Evolutionary conservation across 768 basidiomycete species (phyloP).

Genomic region (Rhodocollybia butyracea): DNA sequence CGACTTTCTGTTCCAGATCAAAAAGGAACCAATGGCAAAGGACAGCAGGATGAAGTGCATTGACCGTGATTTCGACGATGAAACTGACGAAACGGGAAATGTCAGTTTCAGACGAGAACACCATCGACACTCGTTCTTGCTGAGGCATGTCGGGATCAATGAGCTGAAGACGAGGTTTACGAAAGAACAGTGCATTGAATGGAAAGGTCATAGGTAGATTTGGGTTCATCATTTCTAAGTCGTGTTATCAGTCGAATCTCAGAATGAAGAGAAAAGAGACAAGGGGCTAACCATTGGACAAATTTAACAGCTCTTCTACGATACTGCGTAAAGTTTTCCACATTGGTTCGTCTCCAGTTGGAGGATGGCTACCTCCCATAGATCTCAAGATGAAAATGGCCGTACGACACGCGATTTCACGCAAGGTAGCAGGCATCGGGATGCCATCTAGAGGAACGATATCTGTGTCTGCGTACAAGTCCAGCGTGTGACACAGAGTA

Average conservation of each 20-base stretch:
- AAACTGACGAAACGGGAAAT: slow-evolving; percentile 45
- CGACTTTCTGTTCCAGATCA: slow-evolving; percentile 42
- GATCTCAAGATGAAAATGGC: slow-evolving; percentile 43
- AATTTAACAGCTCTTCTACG: slow-evolving; percentile 37
- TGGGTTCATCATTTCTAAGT: background rate
- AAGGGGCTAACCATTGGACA: slow-evolving; percentile 36
- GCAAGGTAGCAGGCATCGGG: slow-evolving; percentile 46
- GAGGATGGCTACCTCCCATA: slow-evolving; percentile 35
- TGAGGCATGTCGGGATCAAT: background rate
- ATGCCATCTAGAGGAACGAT: slow-evolving; percentile 34
- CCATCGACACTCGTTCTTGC: slow-evolving; percentile 23
- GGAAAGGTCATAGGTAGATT: slow-evolving; percentile 5
- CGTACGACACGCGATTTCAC: slow-evolving; percentile 41
- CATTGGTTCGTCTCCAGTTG: slow-evolving; percentile 27
- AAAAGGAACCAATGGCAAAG: slow-evolving; percentile 46
- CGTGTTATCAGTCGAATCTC: background rate
- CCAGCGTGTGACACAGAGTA: slow-evolving; percentile 48
- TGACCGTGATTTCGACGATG: slow-evolving; percentile 41
- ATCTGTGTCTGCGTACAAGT: slow-evolving; percentile 55
- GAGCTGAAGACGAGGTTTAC: slow-evolving; percentile 2
- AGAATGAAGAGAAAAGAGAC: background rate
- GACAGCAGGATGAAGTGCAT: slow-evolving; percentile 37
- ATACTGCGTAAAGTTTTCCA: slow-evolving; percentile 41
- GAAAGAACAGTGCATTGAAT: background rate
- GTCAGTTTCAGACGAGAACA: slow-evolving; percentile 34